Base-by-base conservation (phyloP, 345 rosid genomes). In the Eucalyptus dawsonii region DNA sequence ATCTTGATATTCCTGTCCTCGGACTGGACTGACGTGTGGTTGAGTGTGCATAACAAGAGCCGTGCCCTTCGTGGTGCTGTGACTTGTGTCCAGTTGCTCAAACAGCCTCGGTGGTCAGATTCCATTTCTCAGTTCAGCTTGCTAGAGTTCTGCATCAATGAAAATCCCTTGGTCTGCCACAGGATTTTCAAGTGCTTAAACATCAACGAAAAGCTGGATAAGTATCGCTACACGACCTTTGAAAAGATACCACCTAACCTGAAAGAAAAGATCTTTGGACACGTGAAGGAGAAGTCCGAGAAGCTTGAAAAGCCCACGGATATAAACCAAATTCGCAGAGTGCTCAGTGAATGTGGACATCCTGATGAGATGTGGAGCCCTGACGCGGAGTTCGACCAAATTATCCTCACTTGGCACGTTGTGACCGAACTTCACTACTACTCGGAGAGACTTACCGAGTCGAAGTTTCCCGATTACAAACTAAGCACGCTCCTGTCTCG, bases 401-500 rank as follows among this genome's bases (percentile, higher is more conserved):
- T n/a, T 67, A 19, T 88, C 7, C 51, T 81, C 11, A 56, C 60
- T 17, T 80, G 50, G 86, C 86, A 80, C 47, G 6, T 80, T 16
- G 47, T 0, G 17, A 80, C 24, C 24, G 86, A 80, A 47, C 86
- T 80, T 2, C 40, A 10, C 6, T 80, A 80, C 24, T 29, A 31
- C 85, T 80, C 85, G 6, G 86, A 80, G 4, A 17, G 4, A 51
- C 21, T 3, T 1, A 1, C 6, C 14, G 2, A 49, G 14, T 49
- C 50, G 2, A 3, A n/a, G n/a, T n/a, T 49, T 49, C 1, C 50
- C 1, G 0, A 49, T 1, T 49, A 12, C 50, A 0, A 1, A 1
- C 50, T 4, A 49, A 37, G 42, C 88, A 1, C 0, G 13, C 51
- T 50, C 29, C 27, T 51, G 7, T 53, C 62, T 2, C 69, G 67